These are phyloP conservation scores for Jamesozyma gamospora DNA, from an alignment of 805 yeast genomes.

Conservation along the genomic window DNA sequence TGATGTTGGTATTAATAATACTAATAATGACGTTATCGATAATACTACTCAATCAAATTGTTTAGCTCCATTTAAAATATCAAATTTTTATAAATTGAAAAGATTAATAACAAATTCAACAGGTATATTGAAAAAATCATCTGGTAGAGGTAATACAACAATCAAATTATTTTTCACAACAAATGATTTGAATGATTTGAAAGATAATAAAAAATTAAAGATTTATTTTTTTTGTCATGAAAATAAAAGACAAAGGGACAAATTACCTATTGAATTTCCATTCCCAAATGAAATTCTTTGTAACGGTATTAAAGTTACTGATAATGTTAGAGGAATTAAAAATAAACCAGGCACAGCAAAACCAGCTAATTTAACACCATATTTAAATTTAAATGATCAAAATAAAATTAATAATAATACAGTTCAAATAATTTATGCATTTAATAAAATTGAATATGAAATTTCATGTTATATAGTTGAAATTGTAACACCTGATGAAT, in stretches of 20 bases:
- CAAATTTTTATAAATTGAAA: conserved; percentile 29
- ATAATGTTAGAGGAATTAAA: conserved; percentile 61
- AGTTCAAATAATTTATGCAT: conserved; percentile 46
- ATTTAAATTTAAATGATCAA: conserved; percentile 13
- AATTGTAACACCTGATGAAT: conserved; percentile 29
- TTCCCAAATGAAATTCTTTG: conserved; percentile 53
- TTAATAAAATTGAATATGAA: conserved; percentile 38
- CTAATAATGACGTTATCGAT: not conserved
- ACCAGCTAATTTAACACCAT: conserved; percentile 66
- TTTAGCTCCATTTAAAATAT: conserved; percentile 13
- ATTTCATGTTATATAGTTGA: conserved; percentile 51
- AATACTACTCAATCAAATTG: not conserved
- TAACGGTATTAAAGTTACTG: conserved; percentile 41
- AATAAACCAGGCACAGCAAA: conserved; percentile 65
- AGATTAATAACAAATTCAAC: conserved; percentile 38
- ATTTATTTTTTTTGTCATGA: conserved; percentile 48
- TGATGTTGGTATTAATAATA: not conserved
- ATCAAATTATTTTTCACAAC: conserved; percentile 35
- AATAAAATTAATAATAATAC: conserved; percentile 28
- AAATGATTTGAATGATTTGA: conserved; percentile 34
- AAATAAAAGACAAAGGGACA: conserved; percentile 1
- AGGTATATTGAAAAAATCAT: not conserved
- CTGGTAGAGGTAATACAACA: conserved; percentile 34
- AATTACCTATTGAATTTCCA: conserved; percentile 67
- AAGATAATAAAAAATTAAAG: conserved; percentile 23